Base-by-base conservation (phyloP, 176 grass and related monocot genomes). In the Dendrocalamus sinicus region DNA sequence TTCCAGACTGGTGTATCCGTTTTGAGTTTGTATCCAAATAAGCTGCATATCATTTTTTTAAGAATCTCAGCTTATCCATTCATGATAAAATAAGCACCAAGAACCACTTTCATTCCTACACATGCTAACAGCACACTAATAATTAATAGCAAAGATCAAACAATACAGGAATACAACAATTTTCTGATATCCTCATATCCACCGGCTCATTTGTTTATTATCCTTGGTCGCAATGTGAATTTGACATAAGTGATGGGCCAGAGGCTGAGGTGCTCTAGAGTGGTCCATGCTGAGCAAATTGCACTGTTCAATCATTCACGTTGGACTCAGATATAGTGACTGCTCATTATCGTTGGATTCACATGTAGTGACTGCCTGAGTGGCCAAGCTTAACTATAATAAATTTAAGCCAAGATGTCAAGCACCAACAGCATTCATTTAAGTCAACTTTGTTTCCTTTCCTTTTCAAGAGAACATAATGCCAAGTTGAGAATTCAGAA, bases 401-500 rank as follows among this genome's bases (percentile, higher is more conserved):
- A 71, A 40, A 48, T 70, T 37, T 58, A 61, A 71, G 4, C 17
- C 19, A 78, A 14, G 14, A 77, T 67, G 26, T 74, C 69, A 78
- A 60, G 10, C 17, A 3, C 37, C 70, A 74, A 75, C 14, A 71
- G 6, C 7, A 68, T 9, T 63, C 16, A 40, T 81, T 70, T 43
- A 63, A 63, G 8, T 35, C 15, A 76, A 55, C 26, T 82, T 55
- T 32, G 19, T 6, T 89, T 58, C 7, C 43, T 50, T 16, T 19
- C 35, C 66, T 48, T 64, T 55, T 65, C 62, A 75, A 52, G 46
- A 82, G 20, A 83, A 74, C 28, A 43, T 81, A 71, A 85, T 69
- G 24, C 8, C 13, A 20, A 50, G 4, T 70, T 54, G 43, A 70
- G 14, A 84, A 65, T 65, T 66, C 54, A 39, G 13, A 83, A 83